These are phyloP conservation scores for Geosiphon pyriformis DNA, from an alignment of 192 early-diverging fungal species.

Conservation along the genomic window DNA sequence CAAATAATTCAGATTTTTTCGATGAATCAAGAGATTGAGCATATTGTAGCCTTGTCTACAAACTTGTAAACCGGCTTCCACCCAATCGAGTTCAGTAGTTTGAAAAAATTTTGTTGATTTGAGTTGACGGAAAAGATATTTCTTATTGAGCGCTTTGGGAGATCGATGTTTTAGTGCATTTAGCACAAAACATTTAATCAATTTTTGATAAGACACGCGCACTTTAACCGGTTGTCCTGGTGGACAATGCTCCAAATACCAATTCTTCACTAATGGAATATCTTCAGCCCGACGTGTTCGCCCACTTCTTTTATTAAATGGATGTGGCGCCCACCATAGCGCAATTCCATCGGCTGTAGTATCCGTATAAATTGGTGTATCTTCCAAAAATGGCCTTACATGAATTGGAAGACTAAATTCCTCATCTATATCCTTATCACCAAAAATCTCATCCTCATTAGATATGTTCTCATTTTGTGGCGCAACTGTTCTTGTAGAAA, in stretches of 20 bases:
- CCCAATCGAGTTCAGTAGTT: slow-evolving; percentile 97
- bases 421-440: slow-evolving; percentile 78
- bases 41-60: slow-evolving; percentile 99
- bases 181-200: slow-evolving; percentile 93
- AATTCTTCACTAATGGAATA: slow-evolving; percentile 91
- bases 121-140: slow-evolving; percentile 92
- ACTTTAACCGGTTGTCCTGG: slow-evolving; percentile 94
- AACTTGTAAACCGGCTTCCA: slow-evolving; percentile 97
- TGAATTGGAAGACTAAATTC: slow-evolving; percentile 79
- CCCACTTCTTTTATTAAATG: slow-evolving; percentile 91
- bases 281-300: slow-evolving; percentile 86
- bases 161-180: slow-evolving; percentile 84
- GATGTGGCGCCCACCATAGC: slow-evolving; percentile 97
- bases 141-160: slow-evolving; percentile 87
- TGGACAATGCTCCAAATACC: slow-evolving; percentile 97
- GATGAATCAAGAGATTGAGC: slow-evolving; percentile 97
- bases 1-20: slow-evolving; percentile 96
- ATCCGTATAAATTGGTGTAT: slow-evolving; percentile 76
- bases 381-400: slow-evolving; percentile 75
- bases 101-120: slow-evolving; percentile 99
- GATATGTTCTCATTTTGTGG: slow-evolving; percentile 41
- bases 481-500: slow-evolving; percentile 70
- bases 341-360: slow-evolving; percentile 89
- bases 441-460: slow-evolving; percentile 67
- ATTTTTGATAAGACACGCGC: slow-evolving; percentile 97